These are phyloP conservation scores for Melaleuca alternifolia DNA, from an alignment of 345 rosid species.

Conservation along the genomic window DNA sequence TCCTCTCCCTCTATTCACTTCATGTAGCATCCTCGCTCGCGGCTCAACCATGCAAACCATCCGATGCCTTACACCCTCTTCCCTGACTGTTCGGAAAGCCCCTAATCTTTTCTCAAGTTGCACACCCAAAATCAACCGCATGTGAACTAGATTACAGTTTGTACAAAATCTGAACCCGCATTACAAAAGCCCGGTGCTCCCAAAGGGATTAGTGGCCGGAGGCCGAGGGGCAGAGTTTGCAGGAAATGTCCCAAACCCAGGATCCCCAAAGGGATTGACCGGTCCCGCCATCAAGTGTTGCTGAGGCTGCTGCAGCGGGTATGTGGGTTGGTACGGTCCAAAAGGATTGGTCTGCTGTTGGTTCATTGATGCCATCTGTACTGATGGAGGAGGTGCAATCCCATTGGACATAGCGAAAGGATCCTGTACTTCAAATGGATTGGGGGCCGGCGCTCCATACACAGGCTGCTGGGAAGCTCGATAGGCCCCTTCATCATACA, in stretches of 20 bases:
- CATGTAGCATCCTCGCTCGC: neutral
- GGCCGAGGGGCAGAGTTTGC: constrained; percentile 22
- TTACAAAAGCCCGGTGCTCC: constrained; percentile 58
- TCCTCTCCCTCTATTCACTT: neutral
- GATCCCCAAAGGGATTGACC: constrained; percentile 77
- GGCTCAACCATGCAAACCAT: neutral
- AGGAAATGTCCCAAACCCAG: constrained; percentile 35
- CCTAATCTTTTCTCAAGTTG: neutral
- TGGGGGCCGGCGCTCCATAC: constrained; percentile 77
- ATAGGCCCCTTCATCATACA: constrained; percentile 77
- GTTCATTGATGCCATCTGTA: constrained; percentile 47
- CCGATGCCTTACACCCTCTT: neutral
- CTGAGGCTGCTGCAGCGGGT: constrained; percentile 8
- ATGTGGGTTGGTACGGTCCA: constrained; percentile 39
- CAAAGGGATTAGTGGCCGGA: constrained; percentile 68
- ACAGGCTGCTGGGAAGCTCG: constrained; percentile 75
- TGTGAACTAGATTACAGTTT: neutral
- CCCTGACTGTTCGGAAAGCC: neutral
- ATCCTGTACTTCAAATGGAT: constrained; percentile 83
- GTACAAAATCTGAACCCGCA: neutral
- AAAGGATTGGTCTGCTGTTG: constrained; percentile 70
- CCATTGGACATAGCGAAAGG: constrained; percentile 49
- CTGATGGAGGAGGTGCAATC: constrained; percentile 34
- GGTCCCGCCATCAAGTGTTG: constrained; percentile 28
- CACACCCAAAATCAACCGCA: neutral